Base-by-base conservation (phyloP, 2,329 filamentous ascomycete genomes). In the Colletotrichum euphorbiae region DNA sequence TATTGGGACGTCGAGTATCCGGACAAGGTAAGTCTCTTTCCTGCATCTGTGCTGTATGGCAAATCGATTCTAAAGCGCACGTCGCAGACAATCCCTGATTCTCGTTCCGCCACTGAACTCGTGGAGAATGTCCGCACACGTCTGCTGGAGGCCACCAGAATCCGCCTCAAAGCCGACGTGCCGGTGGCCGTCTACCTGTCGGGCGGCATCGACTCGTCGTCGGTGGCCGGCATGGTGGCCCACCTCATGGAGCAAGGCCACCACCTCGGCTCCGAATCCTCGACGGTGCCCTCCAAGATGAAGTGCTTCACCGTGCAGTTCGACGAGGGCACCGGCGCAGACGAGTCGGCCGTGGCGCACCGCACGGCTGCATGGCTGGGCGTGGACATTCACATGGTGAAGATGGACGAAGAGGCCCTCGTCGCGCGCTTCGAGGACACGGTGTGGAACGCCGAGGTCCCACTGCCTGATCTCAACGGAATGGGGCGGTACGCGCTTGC, bases 161-260 rank as follows among this genome's bases (percentile, higher is more conserved):
- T 86, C 21, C 82, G 87, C 8, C 76, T 89, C 6, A 79, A 82
- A 28, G 86, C 86, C 1, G 87, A 89, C 72, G 87, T 89, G 0
- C 84, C 84, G 0, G 78, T 89, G 3, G 86, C 84, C 2, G 77
- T 89, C 60, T 88, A 86, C 66, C 77, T 89, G 0, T 84, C 81
- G 13, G 87, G 87, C 2, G 87, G 87, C 1, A 81, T 89, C 52
- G 86, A 89, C 72, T 87, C 84, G 0, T 88, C 85, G 0, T 78
- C 81, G 2, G 75, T 89, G 28, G 86, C 86, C 4, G 87, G 87
- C 3, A 87, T 89, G 71, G 82, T 84, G 2, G 82, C 81, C 1
- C 78, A 88, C 67, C 78, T 88, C 1, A 78, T 82, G 12, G 77
- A 80, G 50, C 7, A 48, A 19, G 45, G 17, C 45, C 45, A 48